Evolutionary conservation across 2,329 filamentous ascomycete genomes (phyloP).

Genomic region (Penicillium verrucosum): DNA sequence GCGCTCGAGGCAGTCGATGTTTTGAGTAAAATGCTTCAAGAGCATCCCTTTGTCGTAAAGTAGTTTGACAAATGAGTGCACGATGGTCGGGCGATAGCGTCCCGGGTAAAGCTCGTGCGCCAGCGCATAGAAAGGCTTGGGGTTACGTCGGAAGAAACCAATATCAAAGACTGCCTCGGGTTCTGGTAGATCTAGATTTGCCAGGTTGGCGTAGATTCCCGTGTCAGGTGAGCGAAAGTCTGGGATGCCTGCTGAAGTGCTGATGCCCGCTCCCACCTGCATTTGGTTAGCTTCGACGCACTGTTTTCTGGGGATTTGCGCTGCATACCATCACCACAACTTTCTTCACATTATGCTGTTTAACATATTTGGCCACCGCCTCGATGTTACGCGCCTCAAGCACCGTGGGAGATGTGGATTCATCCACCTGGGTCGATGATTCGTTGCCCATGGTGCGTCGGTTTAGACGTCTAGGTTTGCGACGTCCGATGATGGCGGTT

Average conservation of each 20-base stretch:
- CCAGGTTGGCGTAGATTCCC: conserved; percentile 89
- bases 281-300: conserved; percentile 6
- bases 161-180: conserved; percentile 96
- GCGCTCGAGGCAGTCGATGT: conserved; percentile 93
- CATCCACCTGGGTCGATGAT: conserved; percentile 64
- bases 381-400: conserved; percentile 67
- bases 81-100: conserved; percentile 80
- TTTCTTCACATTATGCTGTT: conserved; percentile 60
- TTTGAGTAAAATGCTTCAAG: conserved; percentile 89
- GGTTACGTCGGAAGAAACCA: conserved; percentile 77
- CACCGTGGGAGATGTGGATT: conserved; percentile 61
- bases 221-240: conserved; percentile 94
- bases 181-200: conserved; percentile 77
- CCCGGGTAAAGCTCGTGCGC: conserved; percentile 91
- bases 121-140: conserved; percentile 85
- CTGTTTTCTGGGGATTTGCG: background rate
- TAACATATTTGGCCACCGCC: conserved; percentile 77
- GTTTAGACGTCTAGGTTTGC: conserved; percentile 21
- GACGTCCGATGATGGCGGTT: conserved; percentile 21
- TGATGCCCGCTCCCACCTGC: conserved; percentile 79
- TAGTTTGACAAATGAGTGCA: conserved; percentile 82
- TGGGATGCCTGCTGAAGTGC: conserved; percentile 60
- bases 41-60: conserved; percentile 76
- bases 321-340: conserved; percentile 73
- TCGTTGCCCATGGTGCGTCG: conserved; percentile 74